Evolutionary conservation across 345 rosid genomes (phyloP).

Genomic region (Arabidopsis suecica): DNA sequence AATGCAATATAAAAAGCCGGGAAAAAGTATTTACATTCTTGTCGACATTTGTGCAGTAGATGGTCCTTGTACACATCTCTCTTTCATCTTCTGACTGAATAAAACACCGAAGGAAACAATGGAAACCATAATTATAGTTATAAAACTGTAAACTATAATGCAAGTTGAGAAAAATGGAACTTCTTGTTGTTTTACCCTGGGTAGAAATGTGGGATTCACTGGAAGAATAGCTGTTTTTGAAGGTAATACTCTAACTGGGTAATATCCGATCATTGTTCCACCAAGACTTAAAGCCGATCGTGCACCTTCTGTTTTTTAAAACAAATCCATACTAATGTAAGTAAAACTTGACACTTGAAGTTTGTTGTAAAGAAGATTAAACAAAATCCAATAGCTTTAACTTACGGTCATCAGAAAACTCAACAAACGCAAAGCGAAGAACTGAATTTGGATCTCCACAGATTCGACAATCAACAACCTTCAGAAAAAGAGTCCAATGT

Average conservation of each 20-base stretch:
- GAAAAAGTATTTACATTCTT: slow-evolving; percentile 57
- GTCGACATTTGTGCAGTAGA: slow-evolving; percentile 91
- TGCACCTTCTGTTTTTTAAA: slow-evolving; percentile 67
- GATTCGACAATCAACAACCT: slow-evolving; percentile 96
- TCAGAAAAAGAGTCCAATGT: slow-evolving; percentile 38
- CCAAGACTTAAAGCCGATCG: slow-evolving; percentile 68
- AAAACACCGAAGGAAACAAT: not conserved
- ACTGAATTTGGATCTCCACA: slow-evolving; percentile 92
- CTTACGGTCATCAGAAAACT: slow-evolving; percentile 87
- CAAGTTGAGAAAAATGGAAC: not conserved
- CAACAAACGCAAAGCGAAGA: slow-evolving; percentile 94
- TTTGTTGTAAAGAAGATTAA: not conserved
- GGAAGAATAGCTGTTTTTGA: slow-evolving; percentile 95
- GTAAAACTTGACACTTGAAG: not conserved
- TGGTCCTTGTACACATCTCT: slow-evolving; percentile 87
- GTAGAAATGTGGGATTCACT: slow-evolving; percentile 93
- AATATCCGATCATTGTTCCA: slow-evolving; percentile 82
- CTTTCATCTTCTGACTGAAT: slow-evolving; percentile 92
- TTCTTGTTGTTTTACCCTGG: slow-evolving; percentile 60
- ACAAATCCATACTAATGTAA: slow-evolving; percentile 30
- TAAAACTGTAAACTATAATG: not conserved
- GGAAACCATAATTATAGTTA: not conserved
- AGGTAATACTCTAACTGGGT: slow-evolving; percentile 86
- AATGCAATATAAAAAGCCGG: not conserved
- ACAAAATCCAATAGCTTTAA: not conserved